Evolutionary conservation across 176 grass and related monocot genomes (phyloP), one percentile per base, ranked within the genome.

Genomic region (Oryza australiensis): DNA sequence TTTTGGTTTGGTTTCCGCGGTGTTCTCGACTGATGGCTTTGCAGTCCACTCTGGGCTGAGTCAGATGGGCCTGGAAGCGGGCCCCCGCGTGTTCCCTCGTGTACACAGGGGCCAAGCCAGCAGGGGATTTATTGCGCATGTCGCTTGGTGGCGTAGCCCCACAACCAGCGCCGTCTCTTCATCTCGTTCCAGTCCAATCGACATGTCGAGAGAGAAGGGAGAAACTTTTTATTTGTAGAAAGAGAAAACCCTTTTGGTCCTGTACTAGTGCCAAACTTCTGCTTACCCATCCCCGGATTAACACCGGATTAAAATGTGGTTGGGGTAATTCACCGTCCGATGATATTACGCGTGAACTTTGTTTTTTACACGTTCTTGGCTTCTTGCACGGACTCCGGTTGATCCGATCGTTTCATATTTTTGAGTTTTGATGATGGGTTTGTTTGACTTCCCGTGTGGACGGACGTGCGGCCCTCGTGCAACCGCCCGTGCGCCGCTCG

Each of bases 31-130:
- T 66, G 60, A 73, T 69, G 62, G 60, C 40, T 67, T 79, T n/a
- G 28, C 48, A 51, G 72, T 82, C 73, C 59, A 86, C 73, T 78
- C 88, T 73, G 73, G 45, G 88, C 59, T 73, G 88, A 86, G 77
- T 86, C 78, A 82, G 78, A 82, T 78, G 88, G 78, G 83, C 73
- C 83, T 62, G 45, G 22, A 34, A 2, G 4, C 72, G 78, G 88
- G 43, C 73, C 88, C 45, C 12, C 60, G n/a, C 0, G 8, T 89
- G 83, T 78, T 78, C 67, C 88, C 68, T 20, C 46, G 15, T 78
- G 73, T 74, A 69, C 78, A 59, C 57, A 48, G 66, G 46, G 53
- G 53, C 53, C 53, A 59, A 23, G 53, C 57, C 13, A 82, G 73
- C 73, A 63, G 88, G 5, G 62, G 74, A 46, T 73, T 83, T 30